phyloP scores from a whole-genome alignment of 257 asterid species.

The Nemophila menziesii region DNA sequence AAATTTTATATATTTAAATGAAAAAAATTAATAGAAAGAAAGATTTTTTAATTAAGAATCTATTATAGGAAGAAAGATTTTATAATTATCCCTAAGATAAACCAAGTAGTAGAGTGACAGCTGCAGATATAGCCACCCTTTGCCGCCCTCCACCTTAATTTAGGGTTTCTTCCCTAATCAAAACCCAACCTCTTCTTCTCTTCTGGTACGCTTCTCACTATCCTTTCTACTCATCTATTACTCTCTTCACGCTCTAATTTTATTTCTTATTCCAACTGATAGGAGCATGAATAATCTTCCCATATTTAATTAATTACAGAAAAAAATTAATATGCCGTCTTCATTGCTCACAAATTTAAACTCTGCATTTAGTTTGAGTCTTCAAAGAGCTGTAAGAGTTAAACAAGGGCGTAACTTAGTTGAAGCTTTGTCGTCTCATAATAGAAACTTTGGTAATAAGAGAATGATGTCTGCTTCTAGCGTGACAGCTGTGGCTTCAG shows the following conservation, averaged over 20 bases:
- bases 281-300: not conserved
- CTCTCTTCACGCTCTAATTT: not conserved
- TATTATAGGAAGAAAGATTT: too few species aligned
- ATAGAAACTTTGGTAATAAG: not conserved
- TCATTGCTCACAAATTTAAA: slow-evolving; percentile 37
- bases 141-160: too few species aligned
- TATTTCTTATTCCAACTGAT: not conserved
- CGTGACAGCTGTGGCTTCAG: slow-evolving; percentile 34
- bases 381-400: slow-evolving; percentile 30
- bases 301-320: not conserved
- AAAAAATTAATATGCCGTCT: slow-evolving; percentile 30
- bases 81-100: too few species aligned
- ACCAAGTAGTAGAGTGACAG: too few species aligned
- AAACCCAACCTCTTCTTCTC: too few species aligned
- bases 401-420: slow-evolving; percentile 20
- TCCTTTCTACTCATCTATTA: not conserved
- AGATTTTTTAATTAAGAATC: too few species aligned
- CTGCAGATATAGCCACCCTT: too few species aligned
- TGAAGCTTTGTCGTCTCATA: slow-evolving; percentile 16
- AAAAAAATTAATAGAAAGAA: too few species aligned
- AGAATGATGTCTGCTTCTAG: slow-evolving; percentile 43
- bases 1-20: too few species aligned
- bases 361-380: slow-evolving; percentile 26
- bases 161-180: too few species aligned
- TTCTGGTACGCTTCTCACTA: not conserved